phyloP scores from a whole-genome alignment of 441 rosid species.

The Croton laevigatus region DNA sequence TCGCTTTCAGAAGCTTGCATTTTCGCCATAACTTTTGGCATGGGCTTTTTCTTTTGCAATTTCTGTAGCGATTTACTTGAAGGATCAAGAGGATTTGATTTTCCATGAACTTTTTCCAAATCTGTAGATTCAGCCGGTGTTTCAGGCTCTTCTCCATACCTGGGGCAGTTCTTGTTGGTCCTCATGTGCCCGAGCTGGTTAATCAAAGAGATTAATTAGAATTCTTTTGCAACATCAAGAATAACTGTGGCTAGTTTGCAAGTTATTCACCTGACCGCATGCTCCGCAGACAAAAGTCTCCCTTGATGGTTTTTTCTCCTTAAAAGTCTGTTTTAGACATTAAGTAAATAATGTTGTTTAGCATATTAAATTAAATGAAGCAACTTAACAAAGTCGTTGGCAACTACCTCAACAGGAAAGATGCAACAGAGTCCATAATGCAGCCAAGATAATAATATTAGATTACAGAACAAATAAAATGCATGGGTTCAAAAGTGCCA shows the following conservation, averaged over 20 bases:
- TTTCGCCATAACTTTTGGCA: conserved; percentile 46
- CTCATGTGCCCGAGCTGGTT: conserved; percentile 98
- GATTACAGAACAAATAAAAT: background rate
- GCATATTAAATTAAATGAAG: conserved; percentile 2
- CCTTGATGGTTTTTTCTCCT: conserved; percentile 94
- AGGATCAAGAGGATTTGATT: conserved; percentile 50
- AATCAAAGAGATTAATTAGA: conserved; percentile 21
- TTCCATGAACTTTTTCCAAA: conserved; percentile 54
- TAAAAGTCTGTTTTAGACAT: conserved; percentile 47
- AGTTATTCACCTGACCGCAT: conserved; percentile 79
- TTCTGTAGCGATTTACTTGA: conserved; percentile 55
- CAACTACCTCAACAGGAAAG: background rate
- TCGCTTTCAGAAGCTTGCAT: conserved; percentile 60
- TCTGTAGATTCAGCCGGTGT: conserved; percentile 50
- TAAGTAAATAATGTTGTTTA: conserved; percentile 16
- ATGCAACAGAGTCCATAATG: background rate
- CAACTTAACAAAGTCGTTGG: background rate
- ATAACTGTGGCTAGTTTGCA: conserved; percentile 13
- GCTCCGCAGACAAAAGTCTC: conserved; percentile 96
- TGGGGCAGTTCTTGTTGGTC: conserved; percentile 98
- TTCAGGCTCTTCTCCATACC: conserved; percentile 82
- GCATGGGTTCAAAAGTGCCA: background rate
- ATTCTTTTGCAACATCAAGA: conserved; percentile 15
- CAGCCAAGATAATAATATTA: background rate
- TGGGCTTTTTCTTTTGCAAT: conserved; percentile 54